phyloP scores from a whole-genome alignment of 176 grass and related monocot genomes.

The Aegilops tauschii region DNA sequence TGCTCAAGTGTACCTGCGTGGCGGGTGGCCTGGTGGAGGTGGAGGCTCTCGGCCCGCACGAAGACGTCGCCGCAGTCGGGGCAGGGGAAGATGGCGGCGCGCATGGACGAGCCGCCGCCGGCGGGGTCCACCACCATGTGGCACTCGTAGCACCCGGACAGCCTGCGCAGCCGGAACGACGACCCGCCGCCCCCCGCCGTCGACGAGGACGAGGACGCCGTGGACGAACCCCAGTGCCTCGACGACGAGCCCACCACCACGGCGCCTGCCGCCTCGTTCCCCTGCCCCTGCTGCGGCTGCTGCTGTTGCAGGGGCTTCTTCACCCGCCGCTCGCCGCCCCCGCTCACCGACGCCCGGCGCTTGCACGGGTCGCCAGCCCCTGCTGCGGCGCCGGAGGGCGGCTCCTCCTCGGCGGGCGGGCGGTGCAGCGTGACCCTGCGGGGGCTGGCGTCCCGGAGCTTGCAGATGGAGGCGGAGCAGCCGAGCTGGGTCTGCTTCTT shows the following conservation, averaged over 20 bases:
- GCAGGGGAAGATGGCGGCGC: slow-evolving; percentile 62
- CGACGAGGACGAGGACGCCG: slow-evolving; percentile 42
- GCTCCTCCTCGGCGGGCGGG: neutral
- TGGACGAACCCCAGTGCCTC: slow-evolving; percentile 29
- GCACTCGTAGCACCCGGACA: slow-evolving; percentile 96
- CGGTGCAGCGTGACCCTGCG: slow-evolving; percentile 11
- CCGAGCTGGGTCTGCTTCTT: slow-evolving; percentile 40
- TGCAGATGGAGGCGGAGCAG: slow-evolving; percentile 68
- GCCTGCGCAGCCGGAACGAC: slow-evolving; percentile 70
- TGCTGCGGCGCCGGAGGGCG: neutral
- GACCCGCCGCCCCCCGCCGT: slow-evolving; percentile 47
- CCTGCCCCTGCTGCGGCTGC: neutral
- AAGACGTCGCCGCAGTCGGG: slow-evolving; percentile 89
- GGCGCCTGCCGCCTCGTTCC: neutral
- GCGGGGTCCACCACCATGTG: slow-evolving; percentile 81
- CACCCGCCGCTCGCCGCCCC: slow-evolving; percentile 37
- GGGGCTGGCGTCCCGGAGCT: slow-evolving; percentile 29
- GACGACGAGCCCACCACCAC: neutral
- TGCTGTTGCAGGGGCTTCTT: slow-evolving; percentile 46
- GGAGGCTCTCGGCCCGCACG: slow-evolving; percentile 65
- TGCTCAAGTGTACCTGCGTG: slow-evolving; percentile 59
- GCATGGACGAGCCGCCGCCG: slow-evolving; percentile 47
- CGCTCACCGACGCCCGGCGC: slow-evolving; percentile 62
- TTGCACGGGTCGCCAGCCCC: slow-evolving; percentile 47
- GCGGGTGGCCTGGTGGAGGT: slow-evolving; percentile 62